Evolutionary conservation across 2,329 filamentous ascomycete species (phyloP).

Genomic region (Pseudogymnoascus destructans): DNA sequence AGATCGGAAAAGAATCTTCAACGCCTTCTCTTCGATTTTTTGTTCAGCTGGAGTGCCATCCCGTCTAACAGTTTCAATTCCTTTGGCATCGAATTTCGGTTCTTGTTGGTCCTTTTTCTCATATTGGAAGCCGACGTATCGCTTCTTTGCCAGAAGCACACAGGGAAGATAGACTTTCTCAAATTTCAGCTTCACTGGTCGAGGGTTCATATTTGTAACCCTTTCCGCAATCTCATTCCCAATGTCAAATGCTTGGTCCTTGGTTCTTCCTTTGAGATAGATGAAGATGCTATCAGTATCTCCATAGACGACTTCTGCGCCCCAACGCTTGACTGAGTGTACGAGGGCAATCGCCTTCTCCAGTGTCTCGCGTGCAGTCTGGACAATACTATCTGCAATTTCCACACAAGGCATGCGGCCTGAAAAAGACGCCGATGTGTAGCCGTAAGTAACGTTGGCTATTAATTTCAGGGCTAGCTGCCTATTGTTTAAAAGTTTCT

Average conservation of each 20-base stretch:
- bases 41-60: constrained; percentile 93
- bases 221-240: constrained; percentile 83
- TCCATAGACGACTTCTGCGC: constrained; percentile 92
- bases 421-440: constrained; percentile 92
- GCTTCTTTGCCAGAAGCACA: constrained; percentile 87
- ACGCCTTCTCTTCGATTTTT: constrained; percentile 85
- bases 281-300: constrained; percentile 95
- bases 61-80: constrained; percentile 90
- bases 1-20: constrained; percentile 82
- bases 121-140: constrained; percentile 97
- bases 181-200: constrained; percentile 90
- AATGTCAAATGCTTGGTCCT: constrained; percentile 80
- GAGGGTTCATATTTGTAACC: constrained; percentile 80
- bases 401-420: constrained; percentile 96
- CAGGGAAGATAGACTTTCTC: constrained; percentile 98
- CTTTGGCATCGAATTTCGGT: constrained; percentile 93
- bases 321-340: constrained; percentile 76
- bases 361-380: constrained; percentile 86
- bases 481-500: constrained; percentile 81
- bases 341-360: constrained; percentile 90
- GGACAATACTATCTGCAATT: constrained; percentile 95
- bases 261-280: constrained; percentile 73
- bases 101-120: constrained; percentile 61
- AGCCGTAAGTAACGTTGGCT: constrained; percentile 97
- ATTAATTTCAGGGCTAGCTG: constrained; percentile 90